Evolutionary conservation across 2,329 filamentous ascomycete genomes (phyloP).

Genomic region (Pseudocercospora cruenta): DNA sequence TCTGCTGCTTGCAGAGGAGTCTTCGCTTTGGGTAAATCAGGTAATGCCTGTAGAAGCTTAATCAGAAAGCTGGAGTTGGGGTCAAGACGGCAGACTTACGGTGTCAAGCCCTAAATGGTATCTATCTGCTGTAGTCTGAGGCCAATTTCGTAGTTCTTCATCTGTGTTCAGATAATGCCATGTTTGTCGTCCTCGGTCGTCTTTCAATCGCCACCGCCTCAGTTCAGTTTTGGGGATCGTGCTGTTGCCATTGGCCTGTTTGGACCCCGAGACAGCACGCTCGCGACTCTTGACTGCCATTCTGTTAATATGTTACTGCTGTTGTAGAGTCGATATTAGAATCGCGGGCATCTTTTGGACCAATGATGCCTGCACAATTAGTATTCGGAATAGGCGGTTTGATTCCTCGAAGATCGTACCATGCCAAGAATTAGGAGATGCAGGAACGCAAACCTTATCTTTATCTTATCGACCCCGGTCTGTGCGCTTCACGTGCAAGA

Average conservation of each 20-base stretch:
- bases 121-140: conserved; percentile 86
- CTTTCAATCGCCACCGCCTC: conserved; percentile 79
- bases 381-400: neutral
- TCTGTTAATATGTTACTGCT: neutral
- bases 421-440: neutral
- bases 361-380: neutral
- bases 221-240: conserved; percentile 65
- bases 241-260: conserved; percentile 26
- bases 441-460: conserved; percentile 11
- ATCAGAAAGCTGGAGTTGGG: neutral
- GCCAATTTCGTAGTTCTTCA: conserved; percentile 74
- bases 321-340: neutral
- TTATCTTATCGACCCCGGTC: conserved; percentile 8
- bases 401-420: neutral
- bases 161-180: conserved; percentile 88
- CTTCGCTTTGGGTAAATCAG: conserved; percentile 69
- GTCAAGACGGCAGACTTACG: conserved; percentile 52
- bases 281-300: conserved; percentile 19
- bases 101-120: conserved; percentile 80
- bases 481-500: conserved; percentile 3
- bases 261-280: neutral
- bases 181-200: conserved; percentile 83
- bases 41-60: conserved; percentile 63
- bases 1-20: conserved; percentile 75
- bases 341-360: neutral